Conservation (phyloP, 768 basidiomycete genomes). For the Boletus huronensis region DNA sequence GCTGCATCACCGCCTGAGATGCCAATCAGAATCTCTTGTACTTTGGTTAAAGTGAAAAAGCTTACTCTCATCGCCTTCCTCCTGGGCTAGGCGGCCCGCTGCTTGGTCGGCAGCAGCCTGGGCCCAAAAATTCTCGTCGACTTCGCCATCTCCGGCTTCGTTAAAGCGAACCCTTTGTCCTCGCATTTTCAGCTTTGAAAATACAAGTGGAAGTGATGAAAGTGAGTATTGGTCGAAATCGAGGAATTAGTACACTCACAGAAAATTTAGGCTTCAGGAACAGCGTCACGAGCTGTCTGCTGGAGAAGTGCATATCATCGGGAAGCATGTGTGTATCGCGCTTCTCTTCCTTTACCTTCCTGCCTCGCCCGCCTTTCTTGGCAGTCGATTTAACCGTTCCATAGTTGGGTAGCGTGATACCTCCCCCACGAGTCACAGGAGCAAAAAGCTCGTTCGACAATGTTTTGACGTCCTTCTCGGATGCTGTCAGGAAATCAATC, state of each 20-base stretch:
- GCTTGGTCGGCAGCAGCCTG: constrained; percentile 86
- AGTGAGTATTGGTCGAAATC: constrained; percentile 1
- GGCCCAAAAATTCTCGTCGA: constrained; percentile 97
- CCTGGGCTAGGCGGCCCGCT: constrained; percentile 49
- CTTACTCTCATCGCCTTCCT: constrained; percentile 65
- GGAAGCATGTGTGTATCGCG: constrained; percentile 78
- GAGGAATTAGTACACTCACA: constrained; percentile 44
- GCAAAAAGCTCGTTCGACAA: constrained; percentile 73
- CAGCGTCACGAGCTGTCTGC: constrained; percentile 81
- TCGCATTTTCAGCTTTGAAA: constrained; percentile 79
- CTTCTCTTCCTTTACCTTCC: constrained; percentile 53
- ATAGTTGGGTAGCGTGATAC: constrained; percentile 65
- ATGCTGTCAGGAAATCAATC: constrained; percentile 70
- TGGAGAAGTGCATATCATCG: constrained; percentile 97
- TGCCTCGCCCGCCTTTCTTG: constrained; percentile 42
- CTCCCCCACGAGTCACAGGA: constrained; percentile 64
- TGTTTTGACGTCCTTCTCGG: constrained; percentile 57
- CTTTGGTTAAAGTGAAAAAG: not conserved
- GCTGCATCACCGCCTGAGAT: constrained; percentile 44
- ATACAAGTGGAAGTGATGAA: not conserved
- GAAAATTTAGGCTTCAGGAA: constrained; percentile 97
- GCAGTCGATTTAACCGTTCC: constrained; percentile 25
- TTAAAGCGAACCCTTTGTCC: constrained; percentile 57
- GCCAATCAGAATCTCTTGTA: constrained; percentile 10
- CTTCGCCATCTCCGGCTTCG: constrained; percentile 74